Percentiles rank a stretch among this genome's conserved stretches.
Evolutionary conservation across 1,284 basidiomycete species (phyloP).

Genomic region (Mycosarcoma maydis): DNA sequence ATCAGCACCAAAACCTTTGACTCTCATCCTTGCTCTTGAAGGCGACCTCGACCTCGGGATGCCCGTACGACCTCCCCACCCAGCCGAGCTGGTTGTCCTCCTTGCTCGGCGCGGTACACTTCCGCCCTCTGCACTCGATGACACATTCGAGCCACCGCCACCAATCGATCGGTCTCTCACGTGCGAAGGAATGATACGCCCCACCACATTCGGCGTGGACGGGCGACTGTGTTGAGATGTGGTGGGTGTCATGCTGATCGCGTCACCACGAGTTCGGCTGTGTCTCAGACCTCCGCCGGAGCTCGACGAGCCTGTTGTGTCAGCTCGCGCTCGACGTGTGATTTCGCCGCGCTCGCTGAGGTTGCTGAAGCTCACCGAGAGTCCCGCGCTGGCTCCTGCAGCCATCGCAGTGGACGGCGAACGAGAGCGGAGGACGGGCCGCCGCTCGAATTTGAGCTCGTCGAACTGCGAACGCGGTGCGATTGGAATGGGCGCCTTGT

Average conservation of each 20-base stretch:
- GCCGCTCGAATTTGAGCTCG: constrained; percentile 54
- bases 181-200: constrained; percentile 19
- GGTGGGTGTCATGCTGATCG: constrained; percentile 35
- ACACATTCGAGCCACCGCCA: constrained; percentile 6
- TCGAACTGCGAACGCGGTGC: constrained; percentile 9
- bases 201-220: constrained; percentile 18
- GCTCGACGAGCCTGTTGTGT: constrained; percentile 21
- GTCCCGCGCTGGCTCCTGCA: constrained; percentile 6
- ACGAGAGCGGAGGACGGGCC: constrained; percentile 53
- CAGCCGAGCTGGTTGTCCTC: constrained; percentile 16
- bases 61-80: constrained; percentile 3
- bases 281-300: constrained; percentile 8
- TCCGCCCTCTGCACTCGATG: constrained; percentile 33
- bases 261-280: constrained; percentile 11
- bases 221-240: constrained; percentile 25
- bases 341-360: constrained; percentile 23
- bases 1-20: constrained; percentile 46
- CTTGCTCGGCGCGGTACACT: constrained; percentile 25
- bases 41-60: constrained; percentile 27
- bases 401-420: constrained; percentile 41
- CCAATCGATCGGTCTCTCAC: constrained; percentile 20
- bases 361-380: constrained; percentile 48
- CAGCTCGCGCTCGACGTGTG: constrained; percentile 27
- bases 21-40: constrained; percentile 31
- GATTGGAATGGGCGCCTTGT: constrained; percentile 16